These are phyloP conservation scores for Eucalyptus paniculata DNA, from an alignment of 345 rosid species.

Conservation along the genomic window DNA sequence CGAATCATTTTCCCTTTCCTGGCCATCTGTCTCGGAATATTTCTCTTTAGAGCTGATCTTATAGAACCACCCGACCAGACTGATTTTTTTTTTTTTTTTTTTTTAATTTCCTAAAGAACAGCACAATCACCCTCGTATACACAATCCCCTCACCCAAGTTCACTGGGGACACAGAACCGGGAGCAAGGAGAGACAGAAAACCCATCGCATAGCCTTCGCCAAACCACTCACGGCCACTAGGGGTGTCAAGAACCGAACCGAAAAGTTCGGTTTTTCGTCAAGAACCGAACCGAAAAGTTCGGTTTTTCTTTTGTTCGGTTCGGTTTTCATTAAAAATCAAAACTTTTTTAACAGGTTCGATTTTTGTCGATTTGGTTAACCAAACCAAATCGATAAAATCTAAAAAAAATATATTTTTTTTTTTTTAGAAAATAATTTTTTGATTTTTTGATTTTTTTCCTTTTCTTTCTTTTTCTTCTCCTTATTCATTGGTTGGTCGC, in stretches of 20 bases:
- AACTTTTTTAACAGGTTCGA: no score
- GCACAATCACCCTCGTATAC: background rate
- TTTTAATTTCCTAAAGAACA: background rate
- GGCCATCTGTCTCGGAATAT: background rate
- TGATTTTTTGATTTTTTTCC: no score
- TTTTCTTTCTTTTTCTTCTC: no score
- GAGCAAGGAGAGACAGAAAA: background rate
- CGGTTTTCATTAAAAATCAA: no score
- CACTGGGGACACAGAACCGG: background rate
- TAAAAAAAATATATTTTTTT: no score
- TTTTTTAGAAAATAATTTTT: no score
- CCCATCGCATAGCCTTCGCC: background rate
- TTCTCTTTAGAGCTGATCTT: background rate
- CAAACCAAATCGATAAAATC: accelerated
- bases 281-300: accelerated
- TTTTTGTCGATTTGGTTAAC: no score
- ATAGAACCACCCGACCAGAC: no score
- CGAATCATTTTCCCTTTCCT: background rate
- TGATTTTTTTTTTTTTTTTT: no score
- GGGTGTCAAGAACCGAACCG: accelerated
- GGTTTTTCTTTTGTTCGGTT: no score
- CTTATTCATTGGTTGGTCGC: no score
- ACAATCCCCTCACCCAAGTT: background rate
- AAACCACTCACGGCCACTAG: background rate
- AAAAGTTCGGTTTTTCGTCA: no score